Percentiles rank a stretch among this genome's conserved stretches.
Evolutionary conservation across 306 rosid species (phyloP).

Genomic region (Urtica urens): DNA sequence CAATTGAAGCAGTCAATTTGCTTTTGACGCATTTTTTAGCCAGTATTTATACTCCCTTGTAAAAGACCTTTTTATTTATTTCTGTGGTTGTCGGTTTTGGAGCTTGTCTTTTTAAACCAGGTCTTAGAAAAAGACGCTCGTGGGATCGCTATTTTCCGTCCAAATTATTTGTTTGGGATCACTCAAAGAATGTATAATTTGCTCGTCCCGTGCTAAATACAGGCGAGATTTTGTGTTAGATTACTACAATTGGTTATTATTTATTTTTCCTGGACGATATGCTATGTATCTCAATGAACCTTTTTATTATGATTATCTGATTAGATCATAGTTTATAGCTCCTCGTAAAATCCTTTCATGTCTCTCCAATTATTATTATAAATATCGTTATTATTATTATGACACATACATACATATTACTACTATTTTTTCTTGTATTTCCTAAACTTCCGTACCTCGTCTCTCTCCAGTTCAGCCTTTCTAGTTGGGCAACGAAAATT

Average conservation of each 20-base stretch:
- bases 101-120: slow-evolving; percentile 14
- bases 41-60: slow-evolving; percentile 19
- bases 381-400: too few relatives aligned
- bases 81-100: slow-evolving; percentile 29
- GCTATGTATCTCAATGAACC: slow-evolving; percentile 22
- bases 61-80: slow-evolving; percentile 28
- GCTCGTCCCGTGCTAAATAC: slow-evolving; percentile 20
- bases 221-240: slow-evolving; percentile 18
- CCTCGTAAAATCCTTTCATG: too few relatives aligned
- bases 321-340: too few relatives aligned
- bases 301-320: too few relatives aligned
- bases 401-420: too few relatives aligned
- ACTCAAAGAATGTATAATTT: slow-evolving; percentile 19
- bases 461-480: too few relatives aligned
- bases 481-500: too few relatives aligned
- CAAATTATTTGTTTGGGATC: slow-evolving; percentile 17
- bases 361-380: too few relatives aligned
- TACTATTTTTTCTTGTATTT: too few relatives aligned
- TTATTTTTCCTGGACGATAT: slow-evolving; percentile 26
- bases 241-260: slow-evolving; percentile 31
- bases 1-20: slow-evolving; percentile 27
- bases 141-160: slow-evolving; percentile 11
- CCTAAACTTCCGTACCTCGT: too few relatives aligned
- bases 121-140: slow-evolving; percentile 15
- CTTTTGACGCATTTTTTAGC: slow-evolving; percentile 27